Conservation (phyloP, 2,329 filamentous ascomycete species). For the Westerdykella ornata region DNA sequence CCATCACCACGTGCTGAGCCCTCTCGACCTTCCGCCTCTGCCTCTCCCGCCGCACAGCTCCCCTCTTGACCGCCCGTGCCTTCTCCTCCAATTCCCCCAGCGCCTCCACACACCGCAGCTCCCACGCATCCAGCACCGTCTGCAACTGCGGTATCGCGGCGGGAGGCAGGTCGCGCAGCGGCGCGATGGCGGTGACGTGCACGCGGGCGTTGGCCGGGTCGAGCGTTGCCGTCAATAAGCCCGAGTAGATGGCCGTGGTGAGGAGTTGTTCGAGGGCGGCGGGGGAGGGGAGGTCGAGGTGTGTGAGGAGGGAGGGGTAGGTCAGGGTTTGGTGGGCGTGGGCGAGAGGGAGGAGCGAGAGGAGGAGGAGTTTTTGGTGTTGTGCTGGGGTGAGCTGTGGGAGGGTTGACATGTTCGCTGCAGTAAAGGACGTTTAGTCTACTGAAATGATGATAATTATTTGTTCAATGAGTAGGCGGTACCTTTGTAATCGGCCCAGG, state of each 20-base stretch:
- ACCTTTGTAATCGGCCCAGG: constrained; percentile 70
- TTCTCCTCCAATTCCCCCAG: constrained; percentile 70
- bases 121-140: constrained; percentile 64
- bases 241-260: constrained; percentile 79
- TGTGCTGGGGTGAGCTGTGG: constrained; percentile 68
- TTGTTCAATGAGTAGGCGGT: constrained; percentile 2
- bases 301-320: constrained; percentile 61
- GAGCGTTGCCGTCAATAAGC: constrained; percentile 73
- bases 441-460: too few relatives aligned
- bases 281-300: constrained; percentile 59
- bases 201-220: constrained; percentile 71
- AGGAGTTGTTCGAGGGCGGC: constrained; percentile 78
- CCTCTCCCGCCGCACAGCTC: constrained; percentile 38
- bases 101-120: constrained; percentile 66
- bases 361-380: constrained; percentile 77
- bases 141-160: constrained; percentile 64
- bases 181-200: constrained; percentile 70
- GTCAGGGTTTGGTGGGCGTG: constrained; percentile 58
- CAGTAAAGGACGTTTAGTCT: too few relatives aligned
- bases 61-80: constrained; percentile 57
- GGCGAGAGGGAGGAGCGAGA: constrained; percentile 78
- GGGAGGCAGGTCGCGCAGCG: constrained; percentile 78
- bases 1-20: constrained; percentile 28
- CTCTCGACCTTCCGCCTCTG: constrained; percentile 39
- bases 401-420: constrained; percentile 46